Evolutionary conservation across 2,329 filamentous ascomycete genomes (phyloP).

Genomic region (Claviceps sp.): DNA sequence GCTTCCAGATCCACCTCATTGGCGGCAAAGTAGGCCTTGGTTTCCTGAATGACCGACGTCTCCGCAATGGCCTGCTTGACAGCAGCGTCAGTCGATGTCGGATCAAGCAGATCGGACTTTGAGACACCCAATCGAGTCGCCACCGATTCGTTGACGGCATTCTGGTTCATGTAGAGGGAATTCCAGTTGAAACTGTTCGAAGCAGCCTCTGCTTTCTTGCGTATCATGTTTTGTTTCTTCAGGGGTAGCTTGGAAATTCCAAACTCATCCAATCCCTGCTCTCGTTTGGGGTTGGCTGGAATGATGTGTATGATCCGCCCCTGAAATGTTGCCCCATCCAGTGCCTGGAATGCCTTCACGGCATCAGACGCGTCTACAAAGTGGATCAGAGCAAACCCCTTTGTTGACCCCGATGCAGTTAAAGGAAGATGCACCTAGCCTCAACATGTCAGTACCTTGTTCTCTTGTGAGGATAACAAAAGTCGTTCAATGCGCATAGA

Average conservation of each 20-base stretch:
- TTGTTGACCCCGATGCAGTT: conserved; percentile 58
- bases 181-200: conserved; percentile 90
- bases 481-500: conserved; percentile 5
- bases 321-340: conserved; percentile 82
- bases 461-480: not conserved
- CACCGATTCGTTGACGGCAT: conserved; percentile 84
- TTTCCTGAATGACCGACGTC: conserved; percentile 91
- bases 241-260: conserved; percentile 81
- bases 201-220: conserved; percentile 67
- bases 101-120: conserved; percentile 85
- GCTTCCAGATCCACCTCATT: conserved; percentile 87
- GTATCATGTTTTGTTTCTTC: conserved; percentile 87
- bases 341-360: conserved; percentile 60
- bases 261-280: conserved; percentile 74
- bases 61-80: conserved; percentile 96
- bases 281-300: conserved; percentile 69
- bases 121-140: conserved; percentile 76
- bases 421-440: conserved; percentile 73
- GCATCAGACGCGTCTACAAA: conserved; percentile 62
- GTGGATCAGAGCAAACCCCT: conserved; percentile 82
- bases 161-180: conserved; percentile 96
- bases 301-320: conserved; percentile 85
- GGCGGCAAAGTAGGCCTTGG: conserved; percentile 75
- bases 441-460: conserved; percentile 14
- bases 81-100: conserved; percentile 86